A percentile compares a stretch with the other conserved stretches of the same genome.
Evolutionary conservation across 2,329 filamentous ascomycete genomes (phyloP).

Genomic region (Diaporthe sp.): DNA sequence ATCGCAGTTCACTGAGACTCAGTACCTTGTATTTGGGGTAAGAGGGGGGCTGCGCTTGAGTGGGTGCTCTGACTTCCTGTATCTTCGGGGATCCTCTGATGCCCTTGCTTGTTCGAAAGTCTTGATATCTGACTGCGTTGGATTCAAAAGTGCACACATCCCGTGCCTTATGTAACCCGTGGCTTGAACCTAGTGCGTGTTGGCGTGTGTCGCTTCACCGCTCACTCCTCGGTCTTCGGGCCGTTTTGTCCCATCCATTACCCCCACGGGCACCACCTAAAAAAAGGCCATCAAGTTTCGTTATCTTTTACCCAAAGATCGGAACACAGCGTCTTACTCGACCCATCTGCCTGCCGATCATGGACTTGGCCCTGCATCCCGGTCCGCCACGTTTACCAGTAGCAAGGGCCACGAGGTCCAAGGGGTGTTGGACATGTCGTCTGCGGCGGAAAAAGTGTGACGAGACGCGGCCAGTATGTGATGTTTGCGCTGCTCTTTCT

Average conservation of each 20-base stretch:
- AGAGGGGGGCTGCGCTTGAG: too few relatives aligned
- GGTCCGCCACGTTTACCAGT: background rate
- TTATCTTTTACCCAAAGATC: background rate
- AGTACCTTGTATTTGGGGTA: too few relatives aligned
- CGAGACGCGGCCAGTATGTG: background rate
- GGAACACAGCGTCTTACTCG: background rate
- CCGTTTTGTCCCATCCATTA: background rate
- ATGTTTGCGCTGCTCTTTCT: background rate
- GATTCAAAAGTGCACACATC: too few relatives aligned
- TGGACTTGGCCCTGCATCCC: background rate
- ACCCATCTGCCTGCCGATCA: background rate
- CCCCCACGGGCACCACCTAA: background rate
- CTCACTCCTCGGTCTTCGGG: background rate
- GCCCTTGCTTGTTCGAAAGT: too few relatives aligned
- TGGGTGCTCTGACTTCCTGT: too few relatives aligned
- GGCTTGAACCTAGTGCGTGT: background rate
- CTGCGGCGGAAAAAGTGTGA: background rate
- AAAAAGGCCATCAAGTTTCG: background rate
- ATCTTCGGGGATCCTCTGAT: too few relatives aligned
- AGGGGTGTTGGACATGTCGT: background rate
- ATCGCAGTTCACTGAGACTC: too few relatives aligned
- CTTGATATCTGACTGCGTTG: too few relatives aligned
- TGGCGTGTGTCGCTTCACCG: background rate
- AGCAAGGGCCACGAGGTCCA: background rate
- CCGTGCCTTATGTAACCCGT: too few relatives aligned